These are phyloP conservation scores for Didymella pomorum DNA, from an alignment of 2,329 filamentous ascomycete genomes.

Conservation along the genomic window DNA sequence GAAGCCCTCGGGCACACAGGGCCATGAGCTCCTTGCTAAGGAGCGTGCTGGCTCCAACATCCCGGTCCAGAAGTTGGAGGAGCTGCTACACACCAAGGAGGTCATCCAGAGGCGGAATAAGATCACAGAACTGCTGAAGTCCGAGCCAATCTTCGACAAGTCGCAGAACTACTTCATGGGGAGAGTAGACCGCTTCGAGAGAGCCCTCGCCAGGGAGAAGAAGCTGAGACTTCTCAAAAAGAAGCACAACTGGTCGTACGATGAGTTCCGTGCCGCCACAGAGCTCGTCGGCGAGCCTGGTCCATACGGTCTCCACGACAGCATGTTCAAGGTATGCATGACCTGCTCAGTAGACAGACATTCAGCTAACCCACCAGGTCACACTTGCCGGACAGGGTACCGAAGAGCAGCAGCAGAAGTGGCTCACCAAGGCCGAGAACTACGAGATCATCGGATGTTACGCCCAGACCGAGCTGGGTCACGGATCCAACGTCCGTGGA, in stretches of 20 bases:
- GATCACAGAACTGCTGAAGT: slow-evolving; percentile 70
- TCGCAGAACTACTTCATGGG: slow-evolving; percentile 79
- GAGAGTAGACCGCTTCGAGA: slow-evolving; percentile 72
- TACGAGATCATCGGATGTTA: slow-evolving; percentile 72
- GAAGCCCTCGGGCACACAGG: slow-evolving; percentile 72
- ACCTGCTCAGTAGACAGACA: neutral
- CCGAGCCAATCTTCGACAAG: slow-evolving; percentile 78
- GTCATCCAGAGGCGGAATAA: slow-evolving; percentile 66
- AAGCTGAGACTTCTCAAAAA: slow-evolving; percentile 70
- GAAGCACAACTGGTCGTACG: slow-evolving; percentile 71
- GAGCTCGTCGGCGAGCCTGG: slow-evolving; percentile 76
- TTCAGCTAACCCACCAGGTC: slow-evolving; percentile 54
- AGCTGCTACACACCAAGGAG: slow-evolving; percentile 73
- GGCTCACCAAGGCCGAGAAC: slow-evolving; percentile 71
- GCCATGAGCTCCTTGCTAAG: slow-evolving; percentile 71
- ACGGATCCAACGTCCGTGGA: slow-evolving; percentile 71
- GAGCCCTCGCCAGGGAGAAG: slow-evolving; percentile 74
- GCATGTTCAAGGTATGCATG: slow-evolving; percentile 68
- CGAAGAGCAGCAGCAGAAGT: slow-evolving; percentile 75
- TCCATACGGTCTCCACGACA: slow-evolving; percentile 76
- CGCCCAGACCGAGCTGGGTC: slow-evolving; percentile 80
- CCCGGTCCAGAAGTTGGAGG: slow-evolving; percentile 70
- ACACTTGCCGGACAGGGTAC: slow-evolving; percentile 76
- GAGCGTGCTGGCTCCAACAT: slow-evolving; percentile 74
- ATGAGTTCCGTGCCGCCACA: slow-evolving; percentile 71